phyloP scores from a whole-genome alignment of 202 grass and related monocot genomes.

The Eragrostis tef region DNA sequence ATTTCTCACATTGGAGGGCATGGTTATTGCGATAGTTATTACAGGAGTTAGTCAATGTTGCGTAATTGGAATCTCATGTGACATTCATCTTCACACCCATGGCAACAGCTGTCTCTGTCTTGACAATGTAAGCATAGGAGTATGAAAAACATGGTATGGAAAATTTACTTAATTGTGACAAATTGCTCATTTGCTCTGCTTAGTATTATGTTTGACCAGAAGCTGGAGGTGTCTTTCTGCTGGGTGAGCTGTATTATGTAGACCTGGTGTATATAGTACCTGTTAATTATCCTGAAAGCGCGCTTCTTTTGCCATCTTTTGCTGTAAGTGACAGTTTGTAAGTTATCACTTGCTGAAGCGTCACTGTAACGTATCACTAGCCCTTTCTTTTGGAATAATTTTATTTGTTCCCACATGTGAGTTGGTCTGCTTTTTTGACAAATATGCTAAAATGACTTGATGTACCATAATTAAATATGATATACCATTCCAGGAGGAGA shows the following conservation, averaged over 20 bases:
- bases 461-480: slow-evolving; percentile 29
- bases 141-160: slow-evolving; percentile 62
- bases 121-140: slow-evolving; percentile 64
- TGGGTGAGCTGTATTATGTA: slow-evolving; percentile 57
- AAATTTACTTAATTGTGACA: slow-evolving; percentile 60
- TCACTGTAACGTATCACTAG: slow-evolving; percentile 42
- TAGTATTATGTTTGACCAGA: slow-evolving; percentile 64
- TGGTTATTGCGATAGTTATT: slow-evolving; percentile 61
- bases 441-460: background rate
- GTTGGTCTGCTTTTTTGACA: background rate
- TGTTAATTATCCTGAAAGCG: slow-evolving; percentile 59
- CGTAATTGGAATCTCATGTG: slow-evolving; percentile 63
- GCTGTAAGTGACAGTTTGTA: slow-evolving; percentile 65
- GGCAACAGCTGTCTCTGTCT: slow-evolving; percentile 52
- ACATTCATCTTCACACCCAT: slow-evolving; percentile 48
- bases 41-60: slow-evolving; percentile 65
- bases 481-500: slow-evolving; percentile 70
- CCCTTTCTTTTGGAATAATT: background rate
- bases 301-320: slow-evolving; percentile 52
- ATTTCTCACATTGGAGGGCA: slow-evolving; percentile 60
- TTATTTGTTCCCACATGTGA: background rate
- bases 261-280: slow-evolving; percentile 59
- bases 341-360: slow-evolving; percentile 39
- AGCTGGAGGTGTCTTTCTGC: slow-evolving; percentile 55
- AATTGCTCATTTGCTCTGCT: slow-evolving; percentile 59